phyloP scores from a whole-genome alignment of 2,329 filamentous ascomycete species.

The Ustilaginoidea virens region DNA sequence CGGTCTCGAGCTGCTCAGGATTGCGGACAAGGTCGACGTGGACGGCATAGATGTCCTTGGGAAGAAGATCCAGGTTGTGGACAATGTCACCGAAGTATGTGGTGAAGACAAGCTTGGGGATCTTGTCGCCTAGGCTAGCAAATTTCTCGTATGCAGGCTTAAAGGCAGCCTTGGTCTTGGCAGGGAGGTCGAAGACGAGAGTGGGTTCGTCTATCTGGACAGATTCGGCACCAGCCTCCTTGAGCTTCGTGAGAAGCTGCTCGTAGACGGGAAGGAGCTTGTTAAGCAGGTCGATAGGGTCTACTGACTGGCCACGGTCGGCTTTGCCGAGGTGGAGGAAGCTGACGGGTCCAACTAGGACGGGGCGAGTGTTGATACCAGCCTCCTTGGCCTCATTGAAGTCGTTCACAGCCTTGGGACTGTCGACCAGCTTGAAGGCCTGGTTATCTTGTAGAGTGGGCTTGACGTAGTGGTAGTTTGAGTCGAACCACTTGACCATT shows the following conservation, averaged over 20 bases:
- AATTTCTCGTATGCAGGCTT: slow-evolving; percentile 95
- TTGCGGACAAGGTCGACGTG: slow-evolving; percentile 96
- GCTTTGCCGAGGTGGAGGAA: slow-evolving; percentile 98
- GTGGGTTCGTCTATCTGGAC: slow-evolving; percentile 98
- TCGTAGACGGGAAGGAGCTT: slow-evolving; percentile 92
- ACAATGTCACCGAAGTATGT: slow-evolving; percentile 99
- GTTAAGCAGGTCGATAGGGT: slow-evolving; percentile 85
- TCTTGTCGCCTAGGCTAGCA: slow-evolving; percentile 56
- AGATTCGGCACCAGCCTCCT: slow-evolving; percentile 86
- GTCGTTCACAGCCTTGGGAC: slow-evolving; percentile 87
- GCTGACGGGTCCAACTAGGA: slow-evolving; percentile 88
- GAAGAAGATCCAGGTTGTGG: slow-evolving; percentile 90
- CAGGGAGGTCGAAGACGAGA: slow-evolving; percentile 83
- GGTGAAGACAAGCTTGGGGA: slow-evolving; percentile 78
- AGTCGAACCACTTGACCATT: slow-evolving; percentile 99
- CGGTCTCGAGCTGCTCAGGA: slow-evolving; percentile 88
- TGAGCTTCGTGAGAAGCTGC: slow-evolving; percentile 82
- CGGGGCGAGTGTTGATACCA: slow-evolving; percentile 82
- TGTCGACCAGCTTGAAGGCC: slow-evolving; percentile 74
- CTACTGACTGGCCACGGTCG: slow-evolving; percentile 83
- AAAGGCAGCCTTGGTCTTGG: slow-evolving; percentile 91
- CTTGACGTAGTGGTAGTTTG: slow-evolving; percentile 99
- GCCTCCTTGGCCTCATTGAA: slow-evolving; percentile 98
- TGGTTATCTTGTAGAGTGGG: slow-evolving; percentile 95
- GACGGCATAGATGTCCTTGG: slow-evolving; percentile 66